Base-by-base conservation (phyloP, 495 filamentous ascomycete species). In the Penicillium subrubescens region DNA sequence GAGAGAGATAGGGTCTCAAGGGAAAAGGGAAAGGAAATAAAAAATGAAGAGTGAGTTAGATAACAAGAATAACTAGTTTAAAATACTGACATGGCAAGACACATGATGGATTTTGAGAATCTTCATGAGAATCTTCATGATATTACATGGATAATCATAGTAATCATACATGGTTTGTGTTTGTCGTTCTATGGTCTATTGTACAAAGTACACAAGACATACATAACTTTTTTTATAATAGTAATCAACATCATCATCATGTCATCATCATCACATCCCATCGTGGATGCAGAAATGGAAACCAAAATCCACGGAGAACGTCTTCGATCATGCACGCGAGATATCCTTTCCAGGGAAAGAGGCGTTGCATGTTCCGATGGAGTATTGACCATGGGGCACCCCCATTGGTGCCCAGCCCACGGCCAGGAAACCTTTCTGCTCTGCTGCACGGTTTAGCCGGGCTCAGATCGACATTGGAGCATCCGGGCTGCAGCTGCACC, bases 401-500 rank as follows among this genome's bases (percentile, higher is more conserved):
- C 27, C 62, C 57, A 71, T 68, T 71, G 68, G 69, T 71, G 69
- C 69, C 69, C 69, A 68, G 68, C 23, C 64, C 60, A 50, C 41
- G 51, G 34, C 44, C 21, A 43, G 44, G 43, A 64, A 64, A 57
- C 59, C 37, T 64, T 64, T 63, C 60, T 56, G 31, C 34, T 27
- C 25, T 48, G 31, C 58, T 67, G 62, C 44, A 57, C 39, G 62
- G 58, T 62, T 66, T 57, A 57, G 50, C 63, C 34, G 52, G 51
- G 35, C 41, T 53, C 39, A 19, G 52, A 61, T 67, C 65, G 51
- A 53, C 59, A 67, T 33, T 34, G 29, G 34, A 23, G 53, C 17
- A 56, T 37, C 33, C 53, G 17, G 53, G 21, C 33, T 56, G 29
- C 52, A 55, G 43, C 43, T 34, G 52, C 53, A 56, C 51, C 60